Evolutionary conservation across 2,329 filamentous ascomycete species (phyloP).

Genomic region (Mariannaea elegans): DNA sequence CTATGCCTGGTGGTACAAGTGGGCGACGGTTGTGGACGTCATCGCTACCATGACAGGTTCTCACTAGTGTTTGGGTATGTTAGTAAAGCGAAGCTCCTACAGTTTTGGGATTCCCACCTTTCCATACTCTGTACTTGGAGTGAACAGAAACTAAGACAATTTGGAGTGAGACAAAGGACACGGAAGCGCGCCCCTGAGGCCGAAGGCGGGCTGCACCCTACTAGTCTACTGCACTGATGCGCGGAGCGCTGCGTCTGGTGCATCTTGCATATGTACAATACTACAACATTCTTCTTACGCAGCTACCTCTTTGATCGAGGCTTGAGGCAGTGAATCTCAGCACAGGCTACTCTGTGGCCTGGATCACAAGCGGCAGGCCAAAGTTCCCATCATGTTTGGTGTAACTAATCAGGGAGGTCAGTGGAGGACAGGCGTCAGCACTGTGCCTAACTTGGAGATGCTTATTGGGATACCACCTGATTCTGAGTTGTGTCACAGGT

Average conservation of each 20-base stretch:
- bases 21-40: background rate
- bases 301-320: conserved; percentile 7
- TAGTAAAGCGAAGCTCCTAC: too few species aligned
- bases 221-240: background rate
- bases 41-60: background rate
- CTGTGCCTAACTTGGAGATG: background rate
- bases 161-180: background rate
- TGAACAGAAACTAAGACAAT: too few species aligned
- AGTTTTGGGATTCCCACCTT: too few species aligned
- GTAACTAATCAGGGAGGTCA: background rate
- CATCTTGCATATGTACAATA: background rate
- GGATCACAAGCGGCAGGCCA: background rate
- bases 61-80: background rate
- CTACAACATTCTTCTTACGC: conserved; percentile 1
- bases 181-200: conserved; percentile 5
- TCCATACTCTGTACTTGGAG: too few species aligned
- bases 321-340: conserved; percentile 6
- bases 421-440: conserved; percentile 3
- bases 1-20: background rate
- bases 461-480: background rate
- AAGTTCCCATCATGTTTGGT: background rate
- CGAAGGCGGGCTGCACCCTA: background rate
- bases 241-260: background rate
- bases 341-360: background rate
- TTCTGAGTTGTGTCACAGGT: background rate